Conservation (phyloP, 768 basidiomycete species). For the Thelephora ganbajun region DNA sequence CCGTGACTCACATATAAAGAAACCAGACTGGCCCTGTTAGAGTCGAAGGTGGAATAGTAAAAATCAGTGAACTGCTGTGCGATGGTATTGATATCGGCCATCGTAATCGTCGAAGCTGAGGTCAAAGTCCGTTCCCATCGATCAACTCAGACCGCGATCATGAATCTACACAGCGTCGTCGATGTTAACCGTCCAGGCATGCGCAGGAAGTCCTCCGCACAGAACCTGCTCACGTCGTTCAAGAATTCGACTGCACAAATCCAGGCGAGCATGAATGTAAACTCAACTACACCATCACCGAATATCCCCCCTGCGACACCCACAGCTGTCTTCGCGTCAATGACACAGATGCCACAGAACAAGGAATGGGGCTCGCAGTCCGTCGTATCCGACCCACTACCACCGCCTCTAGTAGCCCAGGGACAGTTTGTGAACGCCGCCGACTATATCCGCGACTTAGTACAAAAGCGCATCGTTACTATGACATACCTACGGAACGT, state of each 20-base stretch:
- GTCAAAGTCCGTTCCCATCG: background rate
- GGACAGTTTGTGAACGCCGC: slow-evolving; percentile 40
- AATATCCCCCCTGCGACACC: slow-evolving; percentile 8
- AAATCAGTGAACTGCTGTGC: slow-evolving; percentile 69
- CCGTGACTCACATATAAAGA: slow-evolving; percentile 62
- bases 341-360: slow-evolving; percentile 18
- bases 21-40: slow-evolving; percentile 36
- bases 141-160: slow-evolving; percentile 5
- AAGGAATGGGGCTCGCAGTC: slow-evolving; percentile 70
- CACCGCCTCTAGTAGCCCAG: slow-evolving; percentile 17
- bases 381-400: slow-evolving; percentile 7
- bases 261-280: background rate
- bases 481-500: slow-evolving; percentile 76
- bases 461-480: slow-evolving; percentile 76
- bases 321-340: slow-evolving; percentile 8
- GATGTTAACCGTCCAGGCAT: slow-evolving; percentile 32
- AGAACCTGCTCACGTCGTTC: slow-evolving; percentile 71
- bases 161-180: slow-evolving; percentile 15
- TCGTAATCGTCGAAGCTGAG: slow-evolving; percentile 15
- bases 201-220: slow-evolving; percentile 78
- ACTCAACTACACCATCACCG: slow-evolving; percentile 7
- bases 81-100: slow-evolving; percentile 63
- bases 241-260: slow-evolving; percentile 18
- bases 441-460: slow-evolving; percentile 65
- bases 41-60: slow-evolving; percentile 76